Base-by-base conservation (phyloP, 2,329 filamentous ascomycete species). In the Fusarium algeriense region DNA sequence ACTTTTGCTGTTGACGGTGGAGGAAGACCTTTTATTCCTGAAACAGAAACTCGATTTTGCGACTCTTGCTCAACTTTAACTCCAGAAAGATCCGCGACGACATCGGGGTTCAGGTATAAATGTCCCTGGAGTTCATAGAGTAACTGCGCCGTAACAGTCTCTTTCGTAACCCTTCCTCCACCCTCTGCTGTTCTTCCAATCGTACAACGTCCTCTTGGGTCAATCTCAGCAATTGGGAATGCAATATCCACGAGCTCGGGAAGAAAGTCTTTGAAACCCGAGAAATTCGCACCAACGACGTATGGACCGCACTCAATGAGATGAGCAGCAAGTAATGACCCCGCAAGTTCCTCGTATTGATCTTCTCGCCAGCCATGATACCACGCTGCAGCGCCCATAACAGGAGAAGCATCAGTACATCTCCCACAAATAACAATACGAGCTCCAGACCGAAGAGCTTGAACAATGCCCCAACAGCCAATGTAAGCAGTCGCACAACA, bases 241-340 rank as follows among this genome's bases (percentile, higher is more conserved):
- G 77, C 80, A 13, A 80, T 68, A n/a, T 80, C 75, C 13, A 80
- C 74, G 0, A 77, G 70, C 6, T 77, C 76, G 0, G 74, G 64
- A 1, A 78, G 50, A 35, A 79, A 75, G 2, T 80, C 75, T 15
- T 76, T 76, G 71, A 78, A 87, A 1, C 86, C 87, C 0, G 86
- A 81, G 64, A 88, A 89, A 67, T 89, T 89, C 0, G 80, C 84
- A 0, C 87, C 87, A 1, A 85, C 86, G 5, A 85, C 85, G 58
- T 89, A 89, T 1, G 84, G 80, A 1, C 82, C 83, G 70, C 86
- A 88, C 71, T 89, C 87, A 43, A 88, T 87, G 9, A 88, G 73
- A 75, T 88, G 85, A 2, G 85, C 86, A 1, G 85, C 85, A 7
- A 89, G 75, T 0, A 89, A 74, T 0, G 85, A 79, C 0, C 84